Evolutionary conservation across 2,329 filamentous ascomycete genomes (phyloP).

Genomic region (Bipolaris oryzae): DNA sequence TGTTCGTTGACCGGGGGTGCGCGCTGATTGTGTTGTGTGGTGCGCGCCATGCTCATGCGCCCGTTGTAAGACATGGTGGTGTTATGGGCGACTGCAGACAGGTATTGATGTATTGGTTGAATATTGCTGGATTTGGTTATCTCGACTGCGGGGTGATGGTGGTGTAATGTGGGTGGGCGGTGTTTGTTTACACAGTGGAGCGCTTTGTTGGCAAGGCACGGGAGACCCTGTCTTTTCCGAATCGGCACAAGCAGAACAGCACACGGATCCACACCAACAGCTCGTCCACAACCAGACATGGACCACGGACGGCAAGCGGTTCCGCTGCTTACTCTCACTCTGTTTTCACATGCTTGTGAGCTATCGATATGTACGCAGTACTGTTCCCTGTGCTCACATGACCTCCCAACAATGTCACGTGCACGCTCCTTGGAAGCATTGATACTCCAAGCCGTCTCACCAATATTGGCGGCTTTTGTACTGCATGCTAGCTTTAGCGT

Average conservation of each 20-base stretch:
- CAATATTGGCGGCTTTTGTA: background rate
- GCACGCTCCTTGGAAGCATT: background rate
- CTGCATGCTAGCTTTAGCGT: background rate
- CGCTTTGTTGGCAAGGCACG: slow-evolving; percentile 17
- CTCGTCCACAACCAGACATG: background rate
- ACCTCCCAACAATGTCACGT: background rate
- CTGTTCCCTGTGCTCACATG: background rate
- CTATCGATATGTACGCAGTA: background rate
- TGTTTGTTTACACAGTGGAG: slow-evolving; percentile 17
- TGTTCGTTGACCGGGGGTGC: slow-evolving; percentile 51
- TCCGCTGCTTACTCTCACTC: slow-evolving; percentile 8
- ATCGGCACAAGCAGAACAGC: slow-evolving; percentile 13
- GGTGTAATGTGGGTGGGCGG: slow-evolving; percentile 8
- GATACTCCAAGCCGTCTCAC: background rate
- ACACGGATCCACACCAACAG: slow-evolving; percentile 11
- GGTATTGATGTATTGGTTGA: background rate
- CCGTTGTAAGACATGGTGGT: slow-evolving; percentile 55
- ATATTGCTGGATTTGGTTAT: background rate
- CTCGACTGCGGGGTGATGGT: slow-evolving; percentile 10
- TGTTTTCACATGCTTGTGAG: background rate
- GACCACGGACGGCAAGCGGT: background rate
- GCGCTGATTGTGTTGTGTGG: slow-evolving; percentile 49
- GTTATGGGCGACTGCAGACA: background rate
- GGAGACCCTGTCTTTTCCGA: slow-evolving; percentile 9
- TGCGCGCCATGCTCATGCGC: slow-evolving; percentile 58